Evolutionary conservation across 2,329 filamentous ascomycete species (phyloP).

Genomic region (Hypoxylon sp.): DNA sequence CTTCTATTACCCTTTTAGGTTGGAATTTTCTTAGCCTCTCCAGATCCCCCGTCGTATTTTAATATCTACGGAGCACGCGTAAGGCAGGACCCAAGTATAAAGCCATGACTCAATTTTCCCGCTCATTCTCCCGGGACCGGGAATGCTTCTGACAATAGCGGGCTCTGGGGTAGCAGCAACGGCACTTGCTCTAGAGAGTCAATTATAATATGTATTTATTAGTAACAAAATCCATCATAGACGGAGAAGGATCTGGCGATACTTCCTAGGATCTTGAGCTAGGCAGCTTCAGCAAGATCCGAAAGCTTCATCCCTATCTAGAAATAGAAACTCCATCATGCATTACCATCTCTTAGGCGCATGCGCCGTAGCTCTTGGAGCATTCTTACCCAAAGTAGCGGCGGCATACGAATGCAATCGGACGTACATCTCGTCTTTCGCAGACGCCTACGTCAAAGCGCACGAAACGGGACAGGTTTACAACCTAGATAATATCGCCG

Average conservation of each 20-base stretch:
- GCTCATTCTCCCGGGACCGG: conserved; percentile 44
- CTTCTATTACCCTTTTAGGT: conserved; percentile 37
- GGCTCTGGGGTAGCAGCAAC: conserved; percentile 22
- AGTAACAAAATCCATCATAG: background rate
- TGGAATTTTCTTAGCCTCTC: conserved; percentile 3
- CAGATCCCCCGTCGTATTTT: conserved; percentile 41
- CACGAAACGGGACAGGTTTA: conserved; percentile 46
- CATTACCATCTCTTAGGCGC: conserved; percentile 30
- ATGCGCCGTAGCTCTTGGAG: conserved; percentile 26
- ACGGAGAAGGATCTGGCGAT: background rate
- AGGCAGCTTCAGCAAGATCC: background rate
- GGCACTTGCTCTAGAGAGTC: conserved; percentile 35
- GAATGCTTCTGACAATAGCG: conserved; percentile 25
- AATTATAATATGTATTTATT: conserved; percentile 27
- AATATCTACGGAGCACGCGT: conserved; percentile 34
- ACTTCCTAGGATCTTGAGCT: conserved; percentile 1
- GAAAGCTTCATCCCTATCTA: conserved; percentile 3
- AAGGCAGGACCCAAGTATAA: conserved; percentile 16
- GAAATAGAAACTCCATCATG: conserved; percentile 18
- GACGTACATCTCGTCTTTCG: conserved; percentile 47
- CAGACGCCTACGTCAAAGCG: conserved; percentile 49
- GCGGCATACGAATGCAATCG: conserved; percentile 48
- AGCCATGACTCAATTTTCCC: conserved; percentile 37
- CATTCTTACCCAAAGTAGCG: conserved; percentile 26
- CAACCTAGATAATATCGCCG: conserved; percentile 43